A percentile compares a stretch with the other conserved stretches of the same genome.
Evolutionary conservation across 2,329 filamentous ascomycete species (phyloP).

Genomic region (Fusarium temperatum): DNA sequence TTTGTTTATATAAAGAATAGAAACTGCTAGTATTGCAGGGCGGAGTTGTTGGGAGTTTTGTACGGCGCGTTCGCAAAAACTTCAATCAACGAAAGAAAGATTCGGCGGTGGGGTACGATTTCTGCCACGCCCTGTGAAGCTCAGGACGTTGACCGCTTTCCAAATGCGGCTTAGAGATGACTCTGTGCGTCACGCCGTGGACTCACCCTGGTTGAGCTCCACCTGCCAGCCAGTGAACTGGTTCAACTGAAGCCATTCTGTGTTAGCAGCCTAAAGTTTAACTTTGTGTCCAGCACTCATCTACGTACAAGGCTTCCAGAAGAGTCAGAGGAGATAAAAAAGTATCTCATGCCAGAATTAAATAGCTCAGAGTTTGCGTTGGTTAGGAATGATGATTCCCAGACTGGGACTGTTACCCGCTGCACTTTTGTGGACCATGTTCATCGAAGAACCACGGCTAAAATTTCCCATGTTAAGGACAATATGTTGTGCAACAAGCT

Average conservation of each 20-base stretch:
- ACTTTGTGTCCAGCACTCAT: neutral
- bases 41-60: constrained; percentile 3
- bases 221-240: neutral
- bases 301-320: too few species aligned
- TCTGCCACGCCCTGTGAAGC: constrained; percentile 16
- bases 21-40: constrained; percentile 5
- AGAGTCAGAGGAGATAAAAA: too few species aligned
- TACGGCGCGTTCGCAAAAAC: constrained; percentile 23
- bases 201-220: neutral
- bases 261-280: neutral
- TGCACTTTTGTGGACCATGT: too few species aligned
- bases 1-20: neutral
- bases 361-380: too few species aligned
- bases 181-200: neutral
- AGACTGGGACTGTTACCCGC: neutral
- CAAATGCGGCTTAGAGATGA: neutral
- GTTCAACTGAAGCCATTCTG: neutral
- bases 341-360: neutral
- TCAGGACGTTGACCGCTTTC: neutral
- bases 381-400: neutral
- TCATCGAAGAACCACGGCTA: too few species aligned
- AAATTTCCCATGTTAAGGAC: too few species aligned
- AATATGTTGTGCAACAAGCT: neutral
- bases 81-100: constrained; percentile 12
- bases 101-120: constrained; percentile 27